phyloP scores from a whole-genome alignment of 139 green algal species.

The Coelastrella sp. region DNA sequence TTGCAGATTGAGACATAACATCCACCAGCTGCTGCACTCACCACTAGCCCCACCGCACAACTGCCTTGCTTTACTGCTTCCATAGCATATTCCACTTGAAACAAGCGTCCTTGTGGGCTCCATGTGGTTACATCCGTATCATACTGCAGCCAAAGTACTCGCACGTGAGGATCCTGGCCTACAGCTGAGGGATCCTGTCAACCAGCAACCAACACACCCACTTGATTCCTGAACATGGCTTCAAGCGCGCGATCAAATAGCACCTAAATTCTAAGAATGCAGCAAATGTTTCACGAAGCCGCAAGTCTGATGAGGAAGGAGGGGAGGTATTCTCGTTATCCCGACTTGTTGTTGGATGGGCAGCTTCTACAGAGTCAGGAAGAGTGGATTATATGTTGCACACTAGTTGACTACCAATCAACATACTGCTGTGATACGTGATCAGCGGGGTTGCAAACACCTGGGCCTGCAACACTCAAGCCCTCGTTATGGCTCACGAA shows the following conservation, averaged over 20 bases:
- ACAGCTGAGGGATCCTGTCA: background rate
- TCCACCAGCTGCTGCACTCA: conserved; percentile 49
- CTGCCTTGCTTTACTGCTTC: conserved; percentile 98
- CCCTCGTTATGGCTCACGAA: too few species aligned
- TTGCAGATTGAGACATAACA: background rate
- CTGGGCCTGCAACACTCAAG: too few species aligned
- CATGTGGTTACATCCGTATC: conserved; percentile 97
- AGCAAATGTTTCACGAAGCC: background rate
- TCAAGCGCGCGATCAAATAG: background rate
- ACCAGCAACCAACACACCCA: conserved; percentile 29
- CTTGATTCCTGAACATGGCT: conserved; percentile 46
- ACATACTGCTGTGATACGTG: too few species aligned
- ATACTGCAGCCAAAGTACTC: conserved; percentile 83
- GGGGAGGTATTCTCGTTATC: conserved; percentile 29
- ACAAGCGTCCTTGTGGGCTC: conserved; percentile 94
- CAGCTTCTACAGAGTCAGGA: background rate
- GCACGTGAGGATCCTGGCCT: background rate
- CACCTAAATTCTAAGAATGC: background rate
- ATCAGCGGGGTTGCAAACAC: too few species aligned
- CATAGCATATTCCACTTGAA: conserved; percentile 99
- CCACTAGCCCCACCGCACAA: conserved; percentile 92
- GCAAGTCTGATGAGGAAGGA: background rate
- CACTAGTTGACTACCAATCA: too few species aligned
- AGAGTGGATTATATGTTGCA: background rate
- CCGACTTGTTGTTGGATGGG: background rate